These are phyloP conservation scores for Marsdenia floribunda DNA, from an alignment of 257 asterid species.

Conservation along the genomic window DNA sequence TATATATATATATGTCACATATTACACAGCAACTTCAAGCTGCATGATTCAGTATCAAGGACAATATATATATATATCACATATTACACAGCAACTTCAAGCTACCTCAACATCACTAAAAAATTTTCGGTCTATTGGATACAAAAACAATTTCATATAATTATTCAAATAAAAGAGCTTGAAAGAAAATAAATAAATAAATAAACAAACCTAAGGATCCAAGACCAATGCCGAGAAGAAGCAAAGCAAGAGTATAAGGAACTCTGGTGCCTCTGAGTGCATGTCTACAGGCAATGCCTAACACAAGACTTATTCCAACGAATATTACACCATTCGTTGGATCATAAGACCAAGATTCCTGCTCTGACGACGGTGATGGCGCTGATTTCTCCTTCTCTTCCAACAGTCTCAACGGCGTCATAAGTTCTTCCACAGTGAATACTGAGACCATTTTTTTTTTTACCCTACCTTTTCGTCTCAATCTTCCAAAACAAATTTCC, in stretches of 20 bases:
- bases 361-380: conserved; percentile 6
- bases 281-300: conserved; percentile 83
- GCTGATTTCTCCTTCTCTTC: conserved; percentile 26
- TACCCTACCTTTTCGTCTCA: too few species aligned
- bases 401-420: conserved; percentile 42
- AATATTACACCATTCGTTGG: conserved; percentile 84
- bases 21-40: not conserved
- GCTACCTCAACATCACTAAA: not conserved
- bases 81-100: not conserved
- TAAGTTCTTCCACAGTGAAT: conserved; percentile 17
- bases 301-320: conserved; percentile 77
- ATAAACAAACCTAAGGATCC: conserved; percentile 75
- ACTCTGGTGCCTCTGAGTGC: conserved; percentile 86
- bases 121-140: not conserved
- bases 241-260: conserved; percentile 89
- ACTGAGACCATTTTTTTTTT: conserved; percentile 21
- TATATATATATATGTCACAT: not conserved
- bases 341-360: conserved; percentile 19
- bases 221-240: conserved; percentile 73
- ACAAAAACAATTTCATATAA: not conserved
- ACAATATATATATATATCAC: not conserved
- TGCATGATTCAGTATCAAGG: too few species aligned
- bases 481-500: not conserved
- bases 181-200: not conserved
- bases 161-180: not conserved